Evolutionary conservation across 192 early-diverging fungal genomes (phyloP).

Genomic region (Chytriomyces hyalinus): DNA sequence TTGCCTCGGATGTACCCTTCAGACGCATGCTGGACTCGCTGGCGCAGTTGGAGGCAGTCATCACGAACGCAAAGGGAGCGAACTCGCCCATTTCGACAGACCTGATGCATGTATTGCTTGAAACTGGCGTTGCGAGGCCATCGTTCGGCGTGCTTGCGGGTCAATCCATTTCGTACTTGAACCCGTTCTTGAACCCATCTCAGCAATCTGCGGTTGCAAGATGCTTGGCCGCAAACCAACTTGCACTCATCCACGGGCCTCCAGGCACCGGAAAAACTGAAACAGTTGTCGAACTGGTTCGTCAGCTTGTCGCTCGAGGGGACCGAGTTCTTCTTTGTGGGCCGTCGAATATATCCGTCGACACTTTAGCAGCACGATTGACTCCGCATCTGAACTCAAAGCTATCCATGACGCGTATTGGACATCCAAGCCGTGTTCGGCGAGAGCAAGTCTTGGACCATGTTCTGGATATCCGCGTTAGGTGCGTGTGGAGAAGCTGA

Average conservation of each 20-base stretch:
- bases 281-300: slow-evolving; percentile 83
- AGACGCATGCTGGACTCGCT: slow-evolving; percentile 4
- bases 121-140: background rate
- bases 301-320: slow-evolving; percentile 68
- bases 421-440: slow-evolving; percentile 81
- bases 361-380: slow-evolving; percentile 86
- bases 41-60: background rate
- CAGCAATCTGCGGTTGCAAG: background rate
- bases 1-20: background rate
- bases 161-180: background rate
- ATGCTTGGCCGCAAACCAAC: slow-evolving; percentile 30
- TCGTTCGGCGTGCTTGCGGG: background rate
- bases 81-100: background rate
- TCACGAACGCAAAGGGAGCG: background rate
- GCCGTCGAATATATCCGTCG: slow-evolving; percentile 86
- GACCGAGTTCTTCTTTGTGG: slow-evolving; percentile 84
- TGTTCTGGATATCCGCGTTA: slow-evolving; percentile 71
- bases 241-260: slow-evolving; percentile 48
- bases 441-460: slow-evolving; percentile 60
- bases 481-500: background rate
- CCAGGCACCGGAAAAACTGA: slow-evolving; percentile 83
- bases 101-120: slow-evolving; percentile 10
- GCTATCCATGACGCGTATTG: slow-evolving; percentile 75
- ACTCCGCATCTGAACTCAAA: slow-evolving; percentile 46
- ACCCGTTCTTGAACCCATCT: slow-evolving; percentile 4